phyloP scores from a whole-genome alignment of 2,329 filamentous ascomycete species.

The Fusarium vanettenii region DNA sequence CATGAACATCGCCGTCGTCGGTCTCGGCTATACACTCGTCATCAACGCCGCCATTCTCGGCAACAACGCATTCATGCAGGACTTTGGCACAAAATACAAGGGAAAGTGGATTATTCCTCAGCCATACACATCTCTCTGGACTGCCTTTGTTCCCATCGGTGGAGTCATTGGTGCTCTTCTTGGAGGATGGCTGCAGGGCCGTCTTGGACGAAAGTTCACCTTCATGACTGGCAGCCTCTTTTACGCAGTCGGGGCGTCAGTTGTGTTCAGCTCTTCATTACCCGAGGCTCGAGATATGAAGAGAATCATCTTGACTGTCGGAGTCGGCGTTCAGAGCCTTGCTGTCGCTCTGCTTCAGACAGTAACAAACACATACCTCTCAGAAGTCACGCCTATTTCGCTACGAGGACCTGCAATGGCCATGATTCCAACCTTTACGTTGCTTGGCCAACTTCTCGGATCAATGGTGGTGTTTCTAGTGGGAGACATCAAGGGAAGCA shows the following conservation, averaged over 20 bases:
- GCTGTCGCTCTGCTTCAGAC: not conserved
- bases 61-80: not conserved
- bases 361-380: not conserved
- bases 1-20: not conserved
- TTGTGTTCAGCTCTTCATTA: not conserved
- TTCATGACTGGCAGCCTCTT: not conserved
- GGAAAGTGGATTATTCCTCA: not conserved
- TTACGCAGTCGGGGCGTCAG: not conserved
- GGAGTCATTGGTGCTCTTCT: not conserved
- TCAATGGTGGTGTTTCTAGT: not conserved
- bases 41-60: not conserved
- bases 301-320: not conserved
- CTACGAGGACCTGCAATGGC: not conserved
- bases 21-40: not conserved
- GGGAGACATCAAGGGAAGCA: not conserved
- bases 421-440: not conserved
- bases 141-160: not conserved
- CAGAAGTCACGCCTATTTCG: not conserved
- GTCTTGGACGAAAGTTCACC: not conserved
- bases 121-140: constrained; percentile 7
- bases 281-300: not conserved
- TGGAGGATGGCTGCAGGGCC: constrained; percentile 8
- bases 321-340: not conserved
- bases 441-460: constrained; percentile 3
- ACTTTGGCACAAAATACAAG: not conserved